Base-by-base conservation (phyloP, 2,329 filamentous ascomycete species). In the Penicillium sp. region DNA sequence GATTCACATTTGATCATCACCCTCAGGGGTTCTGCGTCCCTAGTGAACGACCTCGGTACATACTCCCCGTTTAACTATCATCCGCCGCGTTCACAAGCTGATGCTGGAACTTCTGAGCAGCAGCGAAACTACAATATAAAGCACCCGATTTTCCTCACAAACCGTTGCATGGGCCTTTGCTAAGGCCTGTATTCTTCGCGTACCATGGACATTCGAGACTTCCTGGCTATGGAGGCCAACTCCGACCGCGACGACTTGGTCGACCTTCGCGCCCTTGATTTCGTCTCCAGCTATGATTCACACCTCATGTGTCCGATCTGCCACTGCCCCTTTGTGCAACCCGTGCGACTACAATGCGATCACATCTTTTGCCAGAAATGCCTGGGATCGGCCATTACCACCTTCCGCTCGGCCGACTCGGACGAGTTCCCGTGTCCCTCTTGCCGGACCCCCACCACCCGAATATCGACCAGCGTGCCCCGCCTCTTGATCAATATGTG, bases 291-390 rank as follows among this genome's bases (percentile, higher is more conserved):
- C 30, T 84, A 83, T 70, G 85, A 88, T 70, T 80, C 80, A 62
- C 87, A 88, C 69, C 79, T 89, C 54, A 83, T 86, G 77, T 89
- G 86, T 70, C 81, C 85, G 16, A 88, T 89, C 65, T 89, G 86
- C 73, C 85, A 86, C 69, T 85, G 83, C 62, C 84, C 86, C 7
- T 87, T 88, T 68, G 81, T 87, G 57, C 77, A 82, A 55, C 86
- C 86, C 1, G 80, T 87, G 48, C 79, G 84, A 66, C 76, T 86
- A 52, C 79, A 83, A 65, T 89, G 86, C 74, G 85, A 88, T 64
- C 86, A 89, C 75, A 83, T 85, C 64, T 89, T 89, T 76, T 89
- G 86, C 74, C 77, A 80, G 57, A 80, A 83, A 26, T 89, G 86
- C 68, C 78, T 89, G 61, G 80, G 79, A 54, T 76, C 79, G 48